Evolutionary conservation across 1,284 basidiomycete genomes (phyloP), one percentile per base, ranked within the genome.

Genomic region (Coriolopsis trogii): DNA sequence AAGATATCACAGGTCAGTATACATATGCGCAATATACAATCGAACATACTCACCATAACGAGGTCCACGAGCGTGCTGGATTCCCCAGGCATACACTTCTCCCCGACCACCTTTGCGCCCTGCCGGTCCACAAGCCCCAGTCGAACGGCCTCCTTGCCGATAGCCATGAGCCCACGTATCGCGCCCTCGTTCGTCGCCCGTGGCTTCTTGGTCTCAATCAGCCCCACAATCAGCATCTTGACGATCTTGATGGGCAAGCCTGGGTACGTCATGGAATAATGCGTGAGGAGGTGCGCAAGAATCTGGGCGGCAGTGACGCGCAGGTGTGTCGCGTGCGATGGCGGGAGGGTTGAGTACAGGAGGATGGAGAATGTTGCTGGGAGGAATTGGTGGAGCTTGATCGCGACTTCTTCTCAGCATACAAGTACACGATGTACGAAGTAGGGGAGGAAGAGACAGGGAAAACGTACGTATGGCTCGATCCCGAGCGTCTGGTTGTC

Each of bases 321-420:
- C 29, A 95, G 77, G 40, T 85, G 84, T 0, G 78, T 77, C 6
- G 68, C 73, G 52, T 82, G 80, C 10, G 74, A 73, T 51, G 73
- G 75, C 1, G 82, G 89, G 6, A 97, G 81, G 8, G 88, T 82
- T 0, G 93, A 90, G 51, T 96, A 92, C 6, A 98, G 79, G 42
- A 98, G 82, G 55, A 90, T 89, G 3, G 95, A 96, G 23, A 99
- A 84, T 34, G 98, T 82, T 0, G 95, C 89, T 0, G 95, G 95
- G 10, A 99, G 83, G 41, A 98, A 81, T 87, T 98, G 96, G 66
- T 98, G 96, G 4, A 99, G 78, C 91, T 96, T 63, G 3, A 52
- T 10, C n/a, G n/a, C n/a, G n/a, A 43, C 36, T 45, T 41, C 15
- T 38, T 37, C 15, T 38, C 21, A 42, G 23, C 9, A 44, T 25